Evolutionary conservation across 257 asterid genomes (phyloP), one percentile per base, ranked within the genome.

Genomic region (Sherardia arvensis): DNA sequence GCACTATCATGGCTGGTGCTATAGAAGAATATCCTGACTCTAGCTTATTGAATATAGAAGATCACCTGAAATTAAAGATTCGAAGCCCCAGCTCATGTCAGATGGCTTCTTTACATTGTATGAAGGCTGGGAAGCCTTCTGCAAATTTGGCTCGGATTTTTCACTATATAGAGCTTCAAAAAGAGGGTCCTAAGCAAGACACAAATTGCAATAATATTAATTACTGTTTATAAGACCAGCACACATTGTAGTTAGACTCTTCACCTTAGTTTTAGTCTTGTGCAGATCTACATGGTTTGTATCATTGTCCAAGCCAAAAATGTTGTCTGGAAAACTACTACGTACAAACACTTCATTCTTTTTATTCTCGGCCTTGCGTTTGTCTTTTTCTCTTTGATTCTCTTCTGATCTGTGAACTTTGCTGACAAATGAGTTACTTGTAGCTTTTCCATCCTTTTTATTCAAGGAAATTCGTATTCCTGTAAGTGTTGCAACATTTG

Each of bases 21-120:
- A n/a, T 26, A 30, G 57, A 49, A 65, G 26, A 51, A 51, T 11
- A 25, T 49, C 49, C 57, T 51, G 36, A 47, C 57, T 53, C 57
- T 8, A 23, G 61, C 47, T 56, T 26, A 47, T 26, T 18, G 23
- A 30, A 51, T 25, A 27, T 28, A 33, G 63, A 58, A 26, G 25
- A 65, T 47, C 78, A 88, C 98, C 95, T 83, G 86, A 95, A 74
- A 91, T 82, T 73, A 83, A 65, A 43, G 83, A 76, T 70, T 75
- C 20, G 71, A 83, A 81, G 72, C 78, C 86, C 49, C 73, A 76
- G 68, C 72, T 80, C 69, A 48, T 51, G 60, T 83, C 21, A 40
- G 76, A 22, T 40, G 73, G 45, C 48, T 69, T 83, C 66, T 68
- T 77, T 58, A 74, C 70, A 72, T 65, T 72, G 71, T 66, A 56